Evolutionary conservation across 192 early-diverging fungal genomes (phyloP).

Genomic region (Diversispora epigaea): DNA sequence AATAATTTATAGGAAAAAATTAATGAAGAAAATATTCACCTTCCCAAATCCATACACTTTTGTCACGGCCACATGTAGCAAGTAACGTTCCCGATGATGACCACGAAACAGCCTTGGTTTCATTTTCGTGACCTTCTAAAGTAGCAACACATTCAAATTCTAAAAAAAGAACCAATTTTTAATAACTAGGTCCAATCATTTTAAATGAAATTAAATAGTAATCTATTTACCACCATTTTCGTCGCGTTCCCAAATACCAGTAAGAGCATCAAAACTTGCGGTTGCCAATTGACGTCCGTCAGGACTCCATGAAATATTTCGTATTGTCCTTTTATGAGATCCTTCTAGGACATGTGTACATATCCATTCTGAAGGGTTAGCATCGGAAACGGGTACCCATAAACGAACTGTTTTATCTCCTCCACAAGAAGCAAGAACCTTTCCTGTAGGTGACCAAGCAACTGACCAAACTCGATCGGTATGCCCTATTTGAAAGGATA

Average conservation of each 20-base stretch:
- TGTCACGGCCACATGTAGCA: constrained; percentile 94
- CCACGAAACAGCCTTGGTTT: constrained; percentile 93
- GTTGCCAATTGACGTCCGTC: constrained; percentile 73
- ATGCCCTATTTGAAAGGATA: constrained; percentile 54
- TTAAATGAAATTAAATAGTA: not conserved
- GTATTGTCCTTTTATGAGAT: constrained; percentile 89
- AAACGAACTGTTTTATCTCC: constrained; percentile 89
- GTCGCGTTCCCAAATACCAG: constrained; percentile 86
- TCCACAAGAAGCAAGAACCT: constrained; percentile 75
- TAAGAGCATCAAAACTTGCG: constrained; percentile 91
- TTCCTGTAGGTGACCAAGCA: constrained; percentile 78
- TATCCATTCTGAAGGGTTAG: constrained; percentile 57
- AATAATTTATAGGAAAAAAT: not conserved
- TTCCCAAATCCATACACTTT: constrained; percentile 99
- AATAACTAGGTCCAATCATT: not conserved
- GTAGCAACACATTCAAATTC: constrained; percentile 91
- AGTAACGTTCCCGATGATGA: constrained; percentile 75
- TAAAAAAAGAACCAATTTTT: constrained; percentile 10
- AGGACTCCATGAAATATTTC: constrained; percentile 82
- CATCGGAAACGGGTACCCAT: constrained; percentile 61
- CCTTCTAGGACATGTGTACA: constrained; percentile 75
- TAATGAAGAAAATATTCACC: constrained; percentile 36
- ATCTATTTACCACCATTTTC: constrained; percentile 45
- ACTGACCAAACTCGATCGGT: constrained; percentile 85
- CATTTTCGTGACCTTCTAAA: constrained; percentile 97